phyloP scores from a whole-genome alignment of 768 basidiomycete species.

The Agaricus subrufescens region DNA sequence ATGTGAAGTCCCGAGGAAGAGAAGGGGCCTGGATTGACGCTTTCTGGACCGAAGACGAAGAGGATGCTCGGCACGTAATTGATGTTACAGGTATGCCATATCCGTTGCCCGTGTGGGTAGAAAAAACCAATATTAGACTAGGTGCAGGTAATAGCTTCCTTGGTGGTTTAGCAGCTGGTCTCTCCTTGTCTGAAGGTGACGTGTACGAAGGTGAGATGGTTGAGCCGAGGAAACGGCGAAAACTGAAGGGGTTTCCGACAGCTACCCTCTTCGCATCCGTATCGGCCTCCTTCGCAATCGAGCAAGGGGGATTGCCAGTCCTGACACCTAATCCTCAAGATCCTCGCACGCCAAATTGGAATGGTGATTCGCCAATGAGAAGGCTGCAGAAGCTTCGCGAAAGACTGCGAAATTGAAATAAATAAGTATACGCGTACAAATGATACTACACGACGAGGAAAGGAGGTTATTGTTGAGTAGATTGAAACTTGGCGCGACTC shows the following conservation, averaged over 20 bases:
- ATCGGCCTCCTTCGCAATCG: conserved; percentile 78
- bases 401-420: conserved; percentile 28
- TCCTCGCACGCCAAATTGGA: conserved; percentile 47
- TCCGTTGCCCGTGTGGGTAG: neutral
- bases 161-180: conserved; percentile 77
- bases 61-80: conserved; percentile 46
- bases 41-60: conserved; percentile 49
- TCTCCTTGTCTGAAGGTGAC: conserved; percentile 50
- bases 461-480: conserved; percentile 45
- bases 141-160: conserved; percentile 92
- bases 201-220: conserved; percentile 55
- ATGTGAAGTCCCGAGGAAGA: conserved; percentile 39
- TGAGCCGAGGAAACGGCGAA: neutral
- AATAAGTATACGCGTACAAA: conserved; percentile 33
- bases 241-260: conserved; percentile 19
- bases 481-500: conserved; percentile 75
- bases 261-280: conserved; percentile 74
- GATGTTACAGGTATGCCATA: conserved; percentile 71
- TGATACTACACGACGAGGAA: conserved; percentile 27
- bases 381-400: conserved; percentile 51
- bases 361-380: conserved; percentile 57
- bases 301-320: conserved; percentile 73
- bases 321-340: conserved; percentile 29
- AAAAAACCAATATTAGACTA: conserved; percentile 22
- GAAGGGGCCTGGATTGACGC: conserved; percentile 64